These are phyloP conservation scores for Auriscalpium vulgare DNA, from an alignment of 768 basidiomycete genomes.

Conservation along the genomic window DNA sequence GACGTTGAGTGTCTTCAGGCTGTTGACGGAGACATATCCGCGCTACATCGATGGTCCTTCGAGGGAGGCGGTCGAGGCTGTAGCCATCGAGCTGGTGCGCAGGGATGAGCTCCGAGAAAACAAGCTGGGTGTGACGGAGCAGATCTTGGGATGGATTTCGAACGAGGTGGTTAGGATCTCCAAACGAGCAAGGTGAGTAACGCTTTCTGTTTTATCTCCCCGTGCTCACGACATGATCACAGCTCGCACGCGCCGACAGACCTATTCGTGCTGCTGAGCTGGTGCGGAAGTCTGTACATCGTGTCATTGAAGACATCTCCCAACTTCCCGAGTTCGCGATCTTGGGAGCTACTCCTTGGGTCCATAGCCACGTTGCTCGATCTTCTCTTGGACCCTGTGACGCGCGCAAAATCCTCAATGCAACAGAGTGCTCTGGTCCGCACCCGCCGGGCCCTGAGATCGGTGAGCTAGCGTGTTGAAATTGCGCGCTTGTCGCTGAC, in stretches of 20 bases:
- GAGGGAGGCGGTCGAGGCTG: conserved; percentile 58
- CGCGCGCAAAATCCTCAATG: conserved; percentile 48
- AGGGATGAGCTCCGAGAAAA: conserved; percentile 51
- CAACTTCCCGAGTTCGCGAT: conserved; percentile 36
- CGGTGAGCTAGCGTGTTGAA: conserved; percentile 29
- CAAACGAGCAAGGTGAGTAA: conserved; percentile 52
- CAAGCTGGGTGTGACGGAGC: conserved; percentile 55
- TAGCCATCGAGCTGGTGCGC: conserved; percentile 55
- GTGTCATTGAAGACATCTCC: conserved; percentile 38
- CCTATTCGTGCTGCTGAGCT: conserved; percentile 61
- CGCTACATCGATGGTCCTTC: conserved; percentile 71
- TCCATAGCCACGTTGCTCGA: conserved; percentile 57
- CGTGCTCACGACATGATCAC: not conserved
- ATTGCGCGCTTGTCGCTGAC: not conserved
- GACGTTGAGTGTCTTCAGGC: conserved; percentile 59
- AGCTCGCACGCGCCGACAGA: conserved; percentile 43
- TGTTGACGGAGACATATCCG: conserved; percentile 70
- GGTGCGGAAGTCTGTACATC: conserved; percentile 59
- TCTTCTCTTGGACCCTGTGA: conserved; percentile 42
- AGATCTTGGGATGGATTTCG: conserved; percentile 70
- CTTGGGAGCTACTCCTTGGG: conserved; percentile 46
- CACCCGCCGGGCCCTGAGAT: conserved; percentile 59
- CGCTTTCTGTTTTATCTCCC: not conserved
- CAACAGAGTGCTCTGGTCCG: conserved; percentile 53
- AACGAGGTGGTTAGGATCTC: conserved; percentile 55